Evolutionary conservation across 208 protist genomes (phyloP), one percentile per base, ranked within the genome.

Genomic region (Trypanosoma brucei): DNA sequence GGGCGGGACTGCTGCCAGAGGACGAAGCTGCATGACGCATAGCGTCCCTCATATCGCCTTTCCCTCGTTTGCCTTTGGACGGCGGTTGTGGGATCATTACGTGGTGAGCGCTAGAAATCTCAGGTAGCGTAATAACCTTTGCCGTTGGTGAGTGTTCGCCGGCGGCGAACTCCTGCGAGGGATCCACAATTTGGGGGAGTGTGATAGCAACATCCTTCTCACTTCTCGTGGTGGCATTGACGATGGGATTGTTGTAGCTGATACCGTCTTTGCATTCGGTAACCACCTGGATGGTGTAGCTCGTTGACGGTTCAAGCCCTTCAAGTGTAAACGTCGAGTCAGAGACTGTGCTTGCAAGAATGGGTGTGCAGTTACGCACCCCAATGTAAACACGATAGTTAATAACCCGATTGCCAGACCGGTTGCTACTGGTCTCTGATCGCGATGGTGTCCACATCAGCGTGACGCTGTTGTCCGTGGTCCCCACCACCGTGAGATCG

Each of bases 251-350:
- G 61, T 76, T 59, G 78, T 80, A 89, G 70, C 87, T 94, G 22
- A 92, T 79, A 48, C 92, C 92, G 66, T 88, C 75, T 11, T 61
- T 44, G 65, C 86, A 92, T 75, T 94, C 83, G 11, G 81, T 87
- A 13, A 92, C 83, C 22, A 97, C 67, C 68, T 92, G 84, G 62
- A 86, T 73, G 49, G 73, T 81, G 80, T 97, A 95, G 51, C 71
- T 70, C 30, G 85, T 94, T n/a, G 75, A 66, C 6, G 89, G 80
- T 34, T 64, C 71, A 14, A 97, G 65, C 52, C 88, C 77, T 3
- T 72, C 70, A 33, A 94, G 38, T 1, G 68, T 71, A 65, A 86
- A 77, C 31, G 59, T 76, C 59, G 76, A 75, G 44, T 72, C 64
- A 31, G 40, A 42, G 11, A 66, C 59, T 4, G 73, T 75, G 6